A percentile compares a stretch with the other conserved stretches of the same genome.
Evolutionary conservation across 805 yeast species (phyloP).

Genomic region (Saturnispora sanitii): DNA sequence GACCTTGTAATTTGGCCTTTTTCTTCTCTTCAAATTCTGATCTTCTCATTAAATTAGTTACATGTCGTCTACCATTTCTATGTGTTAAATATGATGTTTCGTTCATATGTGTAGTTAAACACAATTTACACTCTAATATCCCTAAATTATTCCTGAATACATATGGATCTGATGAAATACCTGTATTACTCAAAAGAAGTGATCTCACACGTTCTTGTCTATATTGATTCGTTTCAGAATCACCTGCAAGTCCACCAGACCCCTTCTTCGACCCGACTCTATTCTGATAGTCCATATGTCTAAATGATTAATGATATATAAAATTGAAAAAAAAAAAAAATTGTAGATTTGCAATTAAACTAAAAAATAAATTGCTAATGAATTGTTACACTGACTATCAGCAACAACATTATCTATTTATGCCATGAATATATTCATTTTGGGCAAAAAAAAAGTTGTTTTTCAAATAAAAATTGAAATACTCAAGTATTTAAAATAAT

Average conservation of each 20-base stretch:
- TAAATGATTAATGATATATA: neutral
- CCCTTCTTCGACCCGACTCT: slow-evolving; percentile 89
- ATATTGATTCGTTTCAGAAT: slow-evolving; percentile 57
- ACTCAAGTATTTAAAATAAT: neutral
- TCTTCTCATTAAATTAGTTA: slow-evolving; percentile 57
- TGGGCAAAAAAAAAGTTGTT: neutral
- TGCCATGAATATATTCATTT: no score
- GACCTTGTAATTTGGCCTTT: slow-evolving; percentile 11
- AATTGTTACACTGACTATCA: no score
- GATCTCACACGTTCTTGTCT: slow-evolving; percentile 59
- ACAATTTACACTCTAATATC: slow-evolving; percentile 70
- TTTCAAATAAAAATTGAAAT: neutral
- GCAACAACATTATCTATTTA: no score
- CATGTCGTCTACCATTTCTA: slow-evolving; percentile 77
- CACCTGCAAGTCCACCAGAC: slow-evolving; percentile 79
- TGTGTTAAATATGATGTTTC: slow-evolving; percentile 80
- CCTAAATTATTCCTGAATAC: slow-evolving; percentile 81
- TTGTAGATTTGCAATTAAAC: no score
- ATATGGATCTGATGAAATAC: slow-evolving; percentile 66
- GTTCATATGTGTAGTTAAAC: slow-evolving; percentile 72
- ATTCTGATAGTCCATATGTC: slow-evolving; percentile 74
- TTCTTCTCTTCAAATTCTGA: slow-evolving; percentile 29
- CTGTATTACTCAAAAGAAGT: slow-evolving; percentile 41
- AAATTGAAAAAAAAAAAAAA: neutral
- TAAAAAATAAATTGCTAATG: no score